Percentiles rank a stretch among this genome's conserved stretches.
These are phyloP conservation scores for Eimeria sp. DNA, from an alignment of 169 alveolate genomes.

Conservation along the genomic window DNA sequence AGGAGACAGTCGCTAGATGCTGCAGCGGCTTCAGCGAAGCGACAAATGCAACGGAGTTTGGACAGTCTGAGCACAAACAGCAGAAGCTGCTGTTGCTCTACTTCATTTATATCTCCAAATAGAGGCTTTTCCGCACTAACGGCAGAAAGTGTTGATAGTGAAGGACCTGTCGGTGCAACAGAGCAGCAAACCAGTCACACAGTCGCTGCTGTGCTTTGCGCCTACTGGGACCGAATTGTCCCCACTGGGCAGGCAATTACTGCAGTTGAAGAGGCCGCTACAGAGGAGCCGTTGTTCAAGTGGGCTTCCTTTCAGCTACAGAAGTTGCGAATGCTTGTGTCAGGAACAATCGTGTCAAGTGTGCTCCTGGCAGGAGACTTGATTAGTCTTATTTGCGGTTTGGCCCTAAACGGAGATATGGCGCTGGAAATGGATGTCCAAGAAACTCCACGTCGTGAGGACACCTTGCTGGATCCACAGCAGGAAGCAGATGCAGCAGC, in stretches of 20 bases:
- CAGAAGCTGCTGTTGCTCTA: slow-evolving; percentile 55
- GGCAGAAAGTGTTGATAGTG: background rate
- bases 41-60: slow-evolving; percentile 44
- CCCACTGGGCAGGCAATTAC: slow-evolving; percentile 17
- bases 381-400: slow-evolving; percentile 61
- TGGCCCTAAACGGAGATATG: slow-evolving; percentile 58
- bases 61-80: background rate
- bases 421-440: background rate
- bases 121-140: background rate
- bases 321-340: slow-evolving; percentile 62
- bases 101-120: background rate
- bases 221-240: slow-evolving; percentile 29
- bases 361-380: slow-evolving; percentile 63
- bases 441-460: background rate
- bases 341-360: slow-evolving; percentile 62
- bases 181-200: background rate
- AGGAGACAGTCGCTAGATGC: slow-evolving; percentile 48
- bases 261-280: slow-evolving; percentile 8
- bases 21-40: slow-evolving; percentile 44
- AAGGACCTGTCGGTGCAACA: background rate
- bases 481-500: slow-evolving; percentile 69
- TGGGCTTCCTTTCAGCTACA: slow-evolving; percentile 78
- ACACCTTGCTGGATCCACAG: background rate
- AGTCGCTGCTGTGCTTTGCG: slow-evolving; percentile 51
- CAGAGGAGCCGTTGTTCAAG: slow-evolving; percentile 9